Conservation (phyloP, 805 yeast species). For the Candida lessepsii region DNA sequence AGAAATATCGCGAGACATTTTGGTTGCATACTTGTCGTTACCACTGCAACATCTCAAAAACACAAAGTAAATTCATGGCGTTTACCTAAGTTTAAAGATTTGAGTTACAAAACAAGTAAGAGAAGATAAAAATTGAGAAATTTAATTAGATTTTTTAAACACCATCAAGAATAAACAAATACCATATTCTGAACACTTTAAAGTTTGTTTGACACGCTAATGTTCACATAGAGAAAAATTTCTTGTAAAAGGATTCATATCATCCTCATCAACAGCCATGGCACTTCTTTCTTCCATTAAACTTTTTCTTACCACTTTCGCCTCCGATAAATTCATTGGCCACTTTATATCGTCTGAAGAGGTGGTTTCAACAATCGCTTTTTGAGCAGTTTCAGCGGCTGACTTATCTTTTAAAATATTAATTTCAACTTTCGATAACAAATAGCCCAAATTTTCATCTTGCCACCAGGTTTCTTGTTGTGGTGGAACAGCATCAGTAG, state of each 20-base stretch:
- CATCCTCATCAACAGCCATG: conserved; percentile 10
- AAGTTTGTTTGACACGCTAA: no score
- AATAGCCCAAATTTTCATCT: conserved; percentile 1
- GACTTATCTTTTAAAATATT: not conserved
- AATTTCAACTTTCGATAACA: not conserved
- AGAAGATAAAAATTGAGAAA: no score
- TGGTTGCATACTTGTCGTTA: no score
- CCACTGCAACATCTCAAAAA: no score
- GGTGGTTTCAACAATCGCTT: not conserved
- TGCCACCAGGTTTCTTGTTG: conserved; percentile 38
- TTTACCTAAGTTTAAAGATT: no score
- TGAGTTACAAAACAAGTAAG: no score
- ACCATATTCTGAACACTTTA: no score
- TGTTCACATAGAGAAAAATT: conserved; percentile 35
- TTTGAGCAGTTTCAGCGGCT: not conserved
- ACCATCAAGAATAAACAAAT: no score
- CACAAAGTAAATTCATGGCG: no score
- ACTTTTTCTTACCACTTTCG: conserved; percentile 25
- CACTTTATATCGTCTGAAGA: not conserved
- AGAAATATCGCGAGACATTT: no score
- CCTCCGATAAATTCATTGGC: conserved; percentile 13
- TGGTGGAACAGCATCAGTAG: conserved; percentile 36
- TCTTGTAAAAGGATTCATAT: conserved; percentile 18
- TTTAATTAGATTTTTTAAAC: no score
- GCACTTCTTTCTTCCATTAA: conserved; percentile 33